Evolutionary conservation across 768 basidiomycete genomes (phyloP).

Genomic region (Pholiota microspora): DNA sequence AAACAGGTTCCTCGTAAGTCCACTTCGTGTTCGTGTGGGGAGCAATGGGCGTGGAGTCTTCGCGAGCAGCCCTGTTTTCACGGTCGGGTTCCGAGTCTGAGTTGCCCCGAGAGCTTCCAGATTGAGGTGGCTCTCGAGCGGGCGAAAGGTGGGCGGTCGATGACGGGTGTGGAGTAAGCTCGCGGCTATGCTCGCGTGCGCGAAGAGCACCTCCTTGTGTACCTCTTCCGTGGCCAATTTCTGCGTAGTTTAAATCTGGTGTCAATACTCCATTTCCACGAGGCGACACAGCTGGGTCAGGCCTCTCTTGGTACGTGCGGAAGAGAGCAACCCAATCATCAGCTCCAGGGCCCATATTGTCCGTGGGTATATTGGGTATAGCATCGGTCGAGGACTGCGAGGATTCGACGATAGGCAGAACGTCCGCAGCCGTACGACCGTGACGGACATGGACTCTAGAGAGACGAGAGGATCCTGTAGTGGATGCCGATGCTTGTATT

Average conservation of each 20-base stretch:
- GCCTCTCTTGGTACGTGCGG: slow-evolving; percentile 51
- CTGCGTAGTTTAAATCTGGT: slow-evolving; percentile 72
- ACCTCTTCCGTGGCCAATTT: slow-evolving; percentile 74
- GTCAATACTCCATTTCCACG: slow-evolving; percentile 57
- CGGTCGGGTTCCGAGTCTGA: slow-evolving; percentile 19
- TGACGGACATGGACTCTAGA: slow-evolving; percentile 33
- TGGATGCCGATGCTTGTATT: slow-evolving; percentile 29
- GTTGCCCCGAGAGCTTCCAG: slow-evolving; percentile 11
- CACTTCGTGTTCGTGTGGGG: slow-evolving; percentile 11
- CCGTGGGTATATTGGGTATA: slow-evolving; percentile 57
- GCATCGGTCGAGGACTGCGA: slow-evolving; percentile 62
- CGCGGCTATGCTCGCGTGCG: slow-evolving; percentile 9
- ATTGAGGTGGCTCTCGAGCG: slow-evolving; percentile 13
- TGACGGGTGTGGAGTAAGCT: slow-evolving; percentile 20
- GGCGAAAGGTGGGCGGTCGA: slow-evolving; percentile 12
- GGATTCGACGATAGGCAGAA: slow-evolving; percentile 62
- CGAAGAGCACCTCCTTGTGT: slow-evolving; percentile 25
- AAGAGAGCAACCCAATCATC: slow-evolving; percentile 61
- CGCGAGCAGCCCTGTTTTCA: background rate
- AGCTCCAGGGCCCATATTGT: slow-evolving; percentile 45
- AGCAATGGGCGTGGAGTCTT: slow-evolving; percentile 11
- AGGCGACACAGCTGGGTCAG: slow-evolving; percentile 28
- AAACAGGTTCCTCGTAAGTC: slow-evolving; percentile 11
- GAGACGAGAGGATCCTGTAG: slow-evolving; percentile 34
- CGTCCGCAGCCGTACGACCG: slow-evolving; percentile 37